A percentile compares a stretch with the other conserved stretches of the same genome.
Evolutionary conservation across 2,329 filamentous ascomycete species (phyloP).

Genomic region (Plectosphaerella sp.): DNA sequence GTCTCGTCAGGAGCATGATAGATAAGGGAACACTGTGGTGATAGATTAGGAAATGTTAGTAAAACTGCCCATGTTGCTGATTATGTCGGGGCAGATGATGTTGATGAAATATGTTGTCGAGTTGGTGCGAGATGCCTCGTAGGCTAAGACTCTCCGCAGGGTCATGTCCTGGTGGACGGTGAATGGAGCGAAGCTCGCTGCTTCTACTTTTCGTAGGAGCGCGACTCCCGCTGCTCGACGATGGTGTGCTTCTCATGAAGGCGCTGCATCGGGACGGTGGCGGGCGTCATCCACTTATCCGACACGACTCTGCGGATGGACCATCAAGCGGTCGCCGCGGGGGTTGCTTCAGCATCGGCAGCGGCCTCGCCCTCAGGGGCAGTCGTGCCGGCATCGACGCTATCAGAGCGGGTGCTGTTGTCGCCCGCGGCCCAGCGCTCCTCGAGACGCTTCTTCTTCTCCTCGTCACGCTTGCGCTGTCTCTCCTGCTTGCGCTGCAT

Average conservation of each 20-base stretch:
- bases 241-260: background rate
- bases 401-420: background rate
- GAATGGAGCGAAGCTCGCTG: too few species aligned
- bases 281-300: background rate
- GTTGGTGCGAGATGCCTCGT: too few species aligned
- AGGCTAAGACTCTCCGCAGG: too few species aligned
- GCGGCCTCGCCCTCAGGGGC: background rate
- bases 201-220: too few species aligned
- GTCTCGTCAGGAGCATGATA: background rate
- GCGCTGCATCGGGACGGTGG: background rate
- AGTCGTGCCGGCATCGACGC: background rate
- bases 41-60: too few species aligned
- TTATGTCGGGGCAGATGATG: too few species aligned
- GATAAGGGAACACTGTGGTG: background rate
- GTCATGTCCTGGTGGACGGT: too few species aligned
- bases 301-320: constrained; percentile 1
- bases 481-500: constrained; percentile 22
- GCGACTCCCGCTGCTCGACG: too few species aligned
- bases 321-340: background rate
- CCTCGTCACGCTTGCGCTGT: constrained; percentile 22
- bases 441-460: constrained; percentile 25
- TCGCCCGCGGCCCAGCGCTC: constrained; percentile 21
- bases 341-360: background rate
- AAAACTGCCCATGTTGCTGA: too few species aligned
- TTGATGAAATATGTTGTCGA: too few species aligned